Percentiles rank a stretch among this genome's conserved stretches.
phyloP scores from a whole-genome alignment of 1,284 basidiomycete species.

The Cryptococcus depauperatus region DNA sequence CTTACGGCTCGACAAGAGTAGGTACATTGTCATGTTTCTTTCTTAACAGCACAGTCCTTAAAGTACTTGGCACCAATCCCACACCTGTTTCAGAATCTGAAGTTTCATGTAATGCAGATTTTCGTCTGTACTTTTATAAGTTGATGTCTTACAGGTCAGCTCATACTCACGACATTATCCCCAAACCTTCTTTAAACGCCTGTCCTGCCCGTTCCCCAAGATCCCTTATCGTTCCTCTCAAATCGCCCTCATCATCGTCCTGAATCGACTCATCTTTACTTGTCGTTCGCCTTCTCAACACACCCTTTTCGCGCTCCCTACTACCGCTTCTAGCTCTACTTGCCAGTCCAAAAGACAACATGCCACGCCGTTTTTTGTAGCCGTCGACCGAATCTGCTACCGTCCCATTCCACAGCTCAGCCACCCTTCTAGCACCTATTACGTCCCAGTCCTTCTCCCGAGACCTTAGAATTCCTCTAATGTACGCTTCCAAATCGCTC shows the following conservation, averaged over 20 bases:
- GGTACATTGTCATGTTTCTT: conserved; percentile 26
- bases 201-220: conserved; percentile 27
- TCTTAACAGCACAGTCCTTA: conserved; percentile 13
- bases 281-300: conserved; percentile 12
- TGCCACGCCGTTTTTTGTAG: conserved; percentile 1
- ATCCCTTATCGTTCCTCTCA: conserved; percentile 27
- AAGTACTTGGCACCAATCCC: conserved; percentile 15
- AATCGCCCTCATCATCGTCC: conserved; percentile 16
- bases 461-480: conserved; percentile 31
- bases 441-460: conserved; percentile 38
- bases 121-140: conserved; percentile 13
- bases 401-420: conserved; percentile 35
- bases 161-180: conserved; percentile 27
- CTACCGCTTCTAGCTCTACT: conserved; percentile 1
- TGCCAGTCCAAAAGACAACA: neutral
- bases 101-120: conserved; percentile 26
- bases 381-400: conserved; percentile 9
- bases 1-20: conserved; percentile 34
- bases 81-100: conserved; percentile 34
- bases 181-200: conserved; percentile 32
- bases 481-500: conserved; percentile 35
- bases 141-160: neutral
- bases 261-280: conserved; percentile 13
- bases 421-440: conserved; percentile 36
- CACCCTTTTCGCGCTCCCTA: conserved; percentile 1